Evolutionary conservation across 352 stramenopile genomes (phyloP), one percentile per base, ranked within the genome.

Genomic region (Phytopythium helicoides): DNA sequence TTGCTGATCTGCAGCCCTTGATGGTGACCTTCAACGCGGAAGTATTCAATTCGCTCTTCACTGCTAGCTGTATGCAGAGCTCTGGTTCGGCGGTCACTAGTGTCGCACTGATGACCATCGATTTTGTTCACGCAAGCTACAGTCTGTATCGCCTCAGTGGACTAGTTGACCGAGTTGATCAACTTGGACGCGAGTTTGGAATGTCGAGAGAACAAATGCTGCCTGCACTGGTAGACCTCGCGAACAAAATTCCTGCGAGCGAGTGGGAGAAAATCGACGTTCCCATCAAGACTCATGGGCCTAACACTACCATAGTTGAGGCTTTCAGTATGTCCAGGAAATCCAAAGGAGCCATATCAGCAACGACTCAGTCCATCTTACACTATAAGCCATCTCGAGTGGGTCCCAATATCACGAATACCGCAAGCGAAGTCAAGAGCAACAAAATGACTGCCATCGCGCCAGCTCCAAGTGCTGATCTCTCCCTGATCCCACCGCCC

Each of bases 41-140:
- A 35, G 56, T 66, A 16, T 70, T 66, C 35, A 66, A 66, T 14
- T 33, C 57, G 11, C 52, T 70, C 39, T 70, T 66, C 28, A 70
- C 64, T 16, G 31, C 52, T 9, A 51, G 26, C 6, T 70, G 62
- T 25, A 60, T 70, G 48, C 52, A 59, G 26, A 54, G 56, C 25
- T 42, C 54, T 3, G 46, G 55, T 22, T 68, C 63, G 0, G 41
- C 58, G 18, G 31, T 18, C 14, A 71, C 58, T 0, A 68, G 44
- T 21, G 47, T 58, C 33, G 56, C 47, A 3, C 49, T 71, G 6
- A 62, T 67, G 18, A 21, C 16, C 6, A 49, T 68, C 8, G 51
- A 71, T 39, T 35, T 68, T 3, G 3, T 65, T 1, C 54, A 60
- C 41, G n/a, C 41, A 10, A 21, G 12, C 22, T 48, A 48, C 41